These are phyloP conservation scores for Elaeis oleifera DNA, from an alignment of 202 grass and related monocot species.

Conservation along the genomic window DNA sequence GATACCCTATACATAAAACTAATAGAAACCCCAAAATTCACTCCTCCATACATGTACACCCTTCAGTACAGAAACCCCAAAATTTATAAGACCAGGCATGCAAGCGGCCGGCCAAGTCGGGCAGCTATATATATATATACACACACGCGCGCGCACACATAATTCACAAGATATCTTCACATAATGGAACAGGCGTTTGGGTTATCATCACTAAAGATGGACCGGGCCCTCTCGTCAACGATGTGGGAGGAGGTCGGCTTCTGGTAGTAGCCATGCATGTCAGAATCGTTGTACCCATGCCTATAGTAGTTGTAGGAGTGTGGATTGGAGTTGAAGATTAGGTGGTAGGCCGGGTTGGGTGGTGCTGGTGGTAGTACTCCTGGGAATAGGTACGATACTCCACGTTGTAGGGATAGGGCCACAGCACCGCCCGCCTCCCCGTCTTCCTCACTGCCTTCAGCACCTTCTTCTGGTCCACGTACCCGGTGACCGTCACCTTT, in stretches of 20 bases:
- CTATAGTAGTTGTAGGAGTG: constrained; percentile 75
- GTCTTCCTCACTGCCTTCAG: constrained; percentile 44
- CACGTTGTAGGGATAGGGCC: constrained; percentile 32
- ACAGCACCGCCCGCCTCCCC: constrained; percentile 44
- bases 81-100: too few species aligned
- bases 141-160: too few species aligned
- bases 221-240: constrained; percentile 22
- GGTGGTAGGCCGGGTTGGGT: constrained; percentile 3
- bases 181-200: constrained; percentile 59
- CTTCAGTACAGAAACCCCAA: too few species aligned
- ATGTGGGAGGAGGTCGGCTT: neutral
- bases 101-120: too few species aligned
- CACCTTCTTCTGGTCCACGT: constrained; percentile 57
- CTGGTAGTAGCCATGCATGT: constrained; percentile 37
- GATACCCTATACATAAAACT: too few species aligned
- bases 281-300: constrained; percentile 53
- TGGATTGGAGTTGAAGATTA: constrained; percentile 13
- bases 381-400: constrained; percentile 29
- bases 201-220: constrained; percentile 81
- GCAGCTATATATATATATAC: too few species aligned
- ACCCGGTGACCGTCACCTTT: constrained; percentile 64
- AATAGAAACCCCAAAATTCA: too few species aligned
- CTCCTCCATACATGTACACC: too few species aligned
- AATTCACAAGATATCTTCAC: constrained; percentile 22
- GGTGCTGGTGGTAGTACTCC: constrained; percentile 27